Evolutionary conservation across 225 moss, liverwort and hornwort species (phyloP).

Genomic region (Ulota crispa): DNA sequence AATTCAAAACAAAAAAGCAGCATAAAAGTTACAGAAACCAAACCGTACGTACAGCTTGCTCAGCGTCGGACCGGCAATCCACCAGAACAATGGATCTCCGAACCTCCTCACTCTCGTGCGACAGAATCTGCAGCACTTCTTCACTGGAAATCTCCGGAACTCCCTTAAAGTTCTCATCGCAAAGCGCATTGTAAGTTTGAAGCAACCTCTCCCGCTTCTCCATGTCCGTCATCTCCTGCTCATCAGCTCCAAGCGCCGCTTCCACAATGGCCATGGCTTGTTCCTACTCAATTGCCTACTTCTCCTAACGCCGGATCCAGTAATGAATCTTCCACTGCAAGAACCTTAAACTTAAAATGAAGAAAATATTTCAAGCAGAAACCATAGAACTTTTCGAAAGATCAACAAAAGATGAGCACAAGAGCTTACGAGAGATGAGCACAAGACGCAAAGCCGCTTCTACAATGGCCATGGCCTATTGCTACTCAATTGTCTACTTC

Average conservation of each 20-base stretch:
- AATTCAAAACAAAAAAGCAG: background rate
- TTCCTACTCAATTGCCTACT: background rate
- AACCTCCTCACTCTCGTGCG: constrained; percentile 8
- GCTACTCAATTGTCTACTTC: no score
- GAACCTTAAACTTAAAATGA: background rate
- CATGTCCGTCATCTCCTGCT: constrained; percentile 28
- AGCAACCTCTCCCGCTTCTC: constrained; percentile 47
- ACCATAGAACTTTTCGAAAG: no score
- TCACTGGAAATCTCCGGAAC: constrained; percentile 58
- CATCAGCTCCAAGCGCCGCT: background rate
- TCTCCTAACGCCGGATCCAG: background rate
- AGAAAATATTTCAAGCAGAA: background rate
- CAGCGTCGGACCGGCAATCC: constrained; percentile 60
- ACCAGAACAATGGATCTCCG: constrained; percentile 35
- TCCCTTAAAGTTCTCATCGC: constrained; percentile 38
- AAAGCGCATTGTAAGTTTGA: constrained; percentile 22
- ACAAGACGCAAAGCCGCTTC: background rate
- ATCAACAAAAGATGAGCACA: background rate
- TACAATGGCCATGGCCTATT: constrained; percentile 13
- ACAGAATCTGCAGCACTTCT: constrained; percentile 38
- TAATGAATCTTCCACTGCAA: background rate
- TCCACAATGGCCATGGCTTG: constrained; percentile 17
- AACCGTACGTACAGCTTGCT: constrained; percentile 41
- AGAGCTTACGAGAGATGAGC: no score
- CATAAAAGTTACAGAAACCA: background rate